phyloP scores from a whole-genome alignment of 257 asterid genomes.

The Plectranthus barbatus region DNA sequence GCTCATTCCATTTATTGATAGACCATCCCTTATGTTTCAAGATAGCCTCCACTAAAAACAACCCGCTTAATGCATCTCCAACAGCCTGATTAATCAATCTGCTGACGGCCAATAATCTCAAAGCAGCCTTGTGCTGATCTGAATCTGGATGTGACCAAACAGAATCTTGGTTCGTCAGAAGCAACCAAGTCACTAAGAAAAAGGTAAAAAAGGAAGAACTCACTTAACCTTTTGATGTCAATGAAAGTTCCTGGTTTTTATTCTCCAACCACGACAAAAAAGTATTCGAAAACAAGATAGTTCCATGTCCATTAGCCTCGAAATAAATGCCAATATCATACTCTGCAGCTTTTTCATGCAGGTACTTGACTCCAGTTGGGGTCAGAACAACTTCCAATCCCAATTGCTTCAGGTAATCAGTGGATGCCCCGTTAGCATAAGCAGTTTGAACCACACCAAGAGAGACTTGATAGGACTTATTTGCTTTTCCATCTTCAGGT shows the following conservation, averaged over 20 bases:
- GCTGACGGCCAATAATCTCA: conserved; percentile 74
- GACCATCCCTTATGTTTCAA: conserved; percentile 72
- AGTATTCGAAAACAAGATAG: conserved; percentile 73
- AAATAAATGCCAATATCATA: conserved; percentile 85
- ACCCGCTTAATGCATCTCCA: conserved; percentile 82
- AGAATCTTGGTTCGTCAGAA: not conserved
- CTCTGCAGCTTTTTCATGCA: conserved; percentile 89
- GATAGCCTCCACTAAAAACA: conserved; percentile 84
- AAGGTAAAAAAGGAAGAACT: not conserved
- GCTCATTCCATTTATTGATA: conserved; percentile 66
- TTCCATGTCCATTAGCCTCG: conserved; percentile 99
- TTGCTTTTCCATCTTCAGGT: conserved; percentile 31
- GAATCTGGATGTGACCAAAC: conserved; percentile 44
- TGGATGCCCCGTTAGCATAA: conserved; percentile 96
- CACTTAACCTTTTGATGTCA: conserved; percentile 50
- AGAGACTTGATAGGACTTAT: conserved; percentile 32
- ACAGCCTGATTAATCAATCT: conserved; percentile 88
- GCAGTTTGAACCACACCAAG: conserved; percentile 90
- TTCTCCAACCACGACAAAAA: conserved; percentile 53
- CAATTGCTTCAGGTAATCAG: conserved; percentile 66
- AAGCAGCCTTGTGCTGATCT: conserved; percentile 63
- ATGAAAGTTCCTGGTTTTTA: conserved; percentile 37
- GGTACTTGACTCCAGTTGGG: conserved; percentile 89
- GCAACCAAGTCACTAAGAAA: conserved; percentile 3
- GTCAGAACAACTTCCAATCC: conserved; percentile 75